These are phyloP conservation scores for Podaxis rugospora DNA, from an alignment of 768 basidiomycete species.

Conservation along the genomic window DNA sequence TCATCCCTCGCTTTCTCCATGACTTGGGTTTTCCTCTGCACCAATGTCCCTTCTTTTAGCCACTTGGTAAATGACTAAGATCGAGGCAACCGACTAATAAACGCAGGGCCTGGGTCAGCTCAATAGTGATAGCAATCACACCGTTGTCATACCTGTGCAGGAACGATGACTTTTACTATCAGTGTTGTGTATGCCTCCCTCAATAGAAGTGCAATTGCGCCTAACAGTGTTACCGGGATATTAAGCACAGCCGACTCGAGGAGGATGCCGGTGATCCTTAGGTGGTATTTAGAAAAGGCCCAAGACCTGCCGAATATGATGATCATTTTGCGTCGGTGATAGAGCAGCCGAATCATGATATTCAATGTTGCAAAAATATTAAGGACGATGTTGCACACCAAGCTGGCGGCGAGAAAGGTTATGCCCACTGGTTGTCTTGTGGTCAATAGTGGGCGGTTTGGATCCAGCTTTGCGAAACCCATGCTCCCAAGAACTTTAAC, in stretches of 20 bases:
- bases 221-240: neutral
- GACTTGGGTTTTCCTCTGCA: neutral
- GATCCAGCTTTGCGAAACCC: neutral
- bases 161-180: neutral
- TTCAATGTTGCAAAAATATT: neutral
- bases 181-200: neutral
- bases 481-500: neutral
- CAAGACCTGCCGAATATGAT: neutral
- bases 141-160: neutral
- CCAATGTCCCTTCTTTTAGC: neutral
- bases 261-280: neutral
- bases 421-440: neutral
- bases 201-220: neutral
- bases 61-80: neutral
- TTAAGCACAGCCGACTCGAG: neutral
- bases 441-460: neutral
- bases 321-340: neutral
- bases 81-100: neutral
- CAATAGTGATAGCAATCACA: neutral
- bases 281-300: neutral
- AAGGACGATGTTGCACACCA: neutral
- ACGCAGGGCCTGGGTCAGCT: neutral
- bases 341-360: neutral
- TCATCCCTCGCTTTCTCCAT: neutral
- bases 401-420: neutral